These are phyloP conservation scores for Cruciata laevipes DNA, from an alignment of 257 asterid genomes.

Conservation along the genomic window DNA sequence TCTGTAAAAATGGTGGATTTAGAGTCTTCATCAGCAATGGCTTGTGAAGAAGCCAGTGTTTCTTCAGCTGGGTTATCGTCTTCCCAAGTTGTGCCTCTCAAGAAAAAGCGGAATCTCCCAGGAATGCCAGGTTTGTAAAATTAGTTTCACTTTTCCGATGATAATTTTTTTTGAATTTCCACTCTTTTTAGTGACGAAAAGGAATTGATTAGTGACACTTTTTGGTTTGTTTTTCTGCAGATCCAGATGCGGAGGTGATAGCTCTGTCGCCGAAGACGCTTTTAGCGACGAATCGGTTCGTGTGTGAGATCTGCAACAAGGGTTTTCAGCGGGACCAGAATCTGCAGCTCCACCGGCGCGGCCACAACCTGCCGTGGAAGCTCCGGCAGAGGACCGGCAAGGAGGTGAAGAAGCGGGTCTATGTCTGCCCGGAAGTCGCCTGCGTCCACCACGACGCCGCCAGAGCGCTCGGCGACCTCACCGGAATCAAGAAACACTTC, in stretches of 20 bases:
- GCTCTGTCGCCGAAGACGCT: constrained; percentile 70
- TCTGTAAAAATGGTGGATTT: constrained; percentile 25
- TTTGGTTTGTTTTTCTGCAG: constrained; percentile 24
- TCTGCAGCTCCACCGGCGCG: constrained; percentile 82
- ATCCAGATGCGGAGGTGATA: constrained; percentile 89
- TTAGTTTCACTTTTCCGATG: too few species aligned
- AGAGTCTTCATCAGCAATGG: constrained; percentile 32
- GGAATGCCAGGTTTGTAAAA: constrained; percentile 75
- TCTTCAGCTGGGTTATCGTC: constrained; percentile 21
- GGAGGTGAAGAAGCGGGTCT: constrained; percentile 63
- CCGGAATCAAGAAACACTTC: constrained; percentile 87
- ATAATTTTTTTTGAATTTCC: background rate
- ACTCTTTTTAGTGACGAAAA: background rate
- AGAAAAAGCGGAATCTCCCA: constrained; percentile 79
- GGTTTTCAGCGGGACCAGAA: constrained; percentile 95
- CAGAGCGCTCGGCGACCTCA: constrained; percentile 84
- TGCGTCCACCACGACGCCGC: constrained; percentile 80
- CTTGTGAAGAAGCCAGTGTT: constrained; percentile 34
- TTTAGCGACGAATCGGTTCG: constrained; percentile 72
- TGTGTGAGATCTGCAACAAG: constrained; percentile 90
- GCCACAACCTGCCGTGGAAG: constrained; percentile 96
- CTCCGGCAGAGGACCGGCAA: constrained; percentile 58
- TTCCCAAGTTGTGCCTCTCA: constrained; percentile 24
- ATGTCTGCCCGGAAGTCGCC: constrained; percentile 67
- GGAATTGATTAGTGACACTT: background rate